Percentiles rank a stretch among this genome's conserved stretches.
Evolutionary conservation across 768 basidiomycete genomes (phyloP).

Genomic region (Boletellus ananiceps): DNA sequence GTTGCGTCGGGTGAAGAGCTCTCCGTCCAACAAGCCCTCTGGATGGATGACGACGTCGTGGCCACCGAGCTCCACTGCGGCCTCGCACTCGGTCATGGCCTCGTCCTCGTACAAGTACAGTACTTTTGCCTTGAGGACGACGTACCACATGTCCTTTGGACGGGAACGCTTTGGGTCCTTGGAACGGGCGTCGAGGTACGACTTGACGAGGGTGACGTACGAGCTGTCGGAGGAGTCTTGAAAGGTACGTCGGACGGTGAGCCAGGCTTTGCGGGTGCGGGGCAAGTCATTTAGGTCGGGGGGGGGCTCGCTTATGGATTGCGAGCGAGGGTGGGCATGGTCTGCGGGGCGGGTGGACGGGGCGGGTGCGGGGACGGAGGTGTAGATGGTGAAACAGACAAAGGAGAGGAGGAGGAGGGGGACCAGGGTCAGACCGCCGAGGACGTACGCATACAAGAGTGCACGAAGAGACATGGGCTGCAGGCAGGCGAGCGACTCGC

Average conservation of each 20-base stretch:
- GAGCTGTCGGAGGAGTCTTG: slow-evolving; percentile 64
- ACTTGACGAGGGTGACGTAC: slow-evolving; percentile 76
- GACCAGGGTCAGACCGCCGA: slow-evolving; percentile 88
- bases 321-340: background rate
- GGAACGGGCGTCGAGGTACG: slow-evolving; percentile 76
- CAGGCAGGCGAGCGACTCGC: too few species aligned
- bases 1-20: slow-evolving; percentile 87
- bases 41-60: slow-evolving; percentile 77
- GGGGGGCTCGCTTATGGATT: slow-evolving; percentile 13
- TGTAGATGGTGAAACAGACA: slow-evolving; percentile 68
- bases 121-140: slow-evolving; percentile 85
- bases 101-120: slow-evolving; percentile 95
- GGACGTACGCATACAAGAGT: slow-evolving; percentile 76
- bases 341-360: slow-evolving; percentile 26
- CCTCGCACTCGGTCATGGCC: slow-evolving; percentile 83
- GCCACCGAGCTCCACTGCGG: slow-evolving; percentile 78
- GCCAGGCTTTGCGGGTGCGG: slow-evolving; percentile 72
- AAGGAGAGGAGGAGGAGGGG: slow-evolving; percentile 63
- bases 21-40: slow-evolving; percentile 74
- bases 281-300: slow-evolving; percentile 52
- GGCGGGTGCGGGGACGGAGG: slow-evolving; percentile 45
- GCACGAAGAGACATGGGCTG: slow-evolving; percentile 62
- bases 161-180: slow-evolving; percentile 79
- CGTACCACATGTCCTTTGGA: slow-evolving; percentile 92
- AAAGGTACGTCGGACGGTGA: slow-evolving; percentile 77